Evolutionary conservation across 257 asterid genomes (phyloP).

Genomic region (Nicotiana tabacum): DNA sequence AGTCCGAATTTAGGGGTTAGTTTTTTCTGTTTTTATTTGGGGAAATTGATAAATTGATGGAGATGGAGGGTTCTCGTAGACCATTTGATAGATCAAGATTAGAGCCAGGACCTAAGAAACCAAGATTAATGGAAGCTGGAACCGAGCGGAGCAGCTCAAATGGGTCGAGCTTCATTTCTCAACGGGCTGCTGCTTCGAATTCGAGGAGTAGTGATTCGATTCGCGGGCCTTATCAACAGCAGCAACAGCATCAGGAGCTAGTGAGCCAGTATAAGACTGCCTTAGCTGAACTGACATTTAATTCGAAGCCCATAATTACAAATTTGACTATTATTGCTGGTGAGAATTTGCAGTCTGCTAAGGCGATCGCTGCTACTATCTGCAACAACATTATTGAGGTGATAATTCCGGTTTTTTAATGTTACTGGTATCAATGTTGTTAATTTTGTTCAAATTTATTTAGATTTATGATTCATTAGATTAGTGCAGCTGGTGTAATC

Average conservation of each 20-base stretch:
- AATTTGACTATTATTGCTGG: slow-evolving; percentile 97
- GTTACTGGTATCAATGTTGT: neutral
- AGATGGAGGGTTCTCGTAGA: slow-evolving; percentile 84
- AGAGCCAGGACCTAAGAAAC: slow-evolving; percentile 78
- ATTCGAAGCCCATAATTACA: slow-evolving; percentile 94
- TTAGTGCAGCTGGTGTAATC: slow-evolving; percentile 11
- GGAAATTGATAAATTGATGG: slow-evolving; percentile 13
- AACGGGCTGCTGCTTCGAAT: slow-evolving; percentile 19
- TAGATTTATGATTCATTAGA: neutral
- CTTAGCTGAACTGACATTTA: slow-evolving; percentile 75
- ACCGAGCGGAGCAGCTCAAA: slow-evolving; percentile 51
- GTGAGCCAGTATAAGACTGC: slow-evolving; percentile 89
- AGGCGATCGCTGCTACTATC: slow-evolving; percentile 71
- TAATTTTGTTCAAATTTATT: neutral
- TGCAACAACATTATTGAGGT: slow-evolving; percentile 89
- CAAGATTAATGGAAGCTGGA: slow-evolving; percentile 57
- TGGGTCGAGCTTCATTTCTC: slow-evolving; percentile 49
- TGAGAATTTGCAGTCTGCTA: slow-evolving; percentile 85
- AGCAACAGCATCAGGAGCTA: slow-evolving; percentile 61
- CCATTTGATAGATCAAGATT: slow-evolving; percentile 68
- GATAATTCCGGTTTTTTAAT: slow-evolving; percentile 40
- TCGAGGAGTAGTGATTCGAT: slow-evolving; percentile 45
- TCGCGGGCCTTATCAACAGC: slow-evolving; percentile 49
- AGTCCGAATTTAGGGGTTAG: slow-evolving; percentile 3
- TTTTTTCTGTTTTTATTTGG: neutral